Conservation (phyloP, 495 filamentous ascomycete genomes). For the Neurospora sp. region DNA sequence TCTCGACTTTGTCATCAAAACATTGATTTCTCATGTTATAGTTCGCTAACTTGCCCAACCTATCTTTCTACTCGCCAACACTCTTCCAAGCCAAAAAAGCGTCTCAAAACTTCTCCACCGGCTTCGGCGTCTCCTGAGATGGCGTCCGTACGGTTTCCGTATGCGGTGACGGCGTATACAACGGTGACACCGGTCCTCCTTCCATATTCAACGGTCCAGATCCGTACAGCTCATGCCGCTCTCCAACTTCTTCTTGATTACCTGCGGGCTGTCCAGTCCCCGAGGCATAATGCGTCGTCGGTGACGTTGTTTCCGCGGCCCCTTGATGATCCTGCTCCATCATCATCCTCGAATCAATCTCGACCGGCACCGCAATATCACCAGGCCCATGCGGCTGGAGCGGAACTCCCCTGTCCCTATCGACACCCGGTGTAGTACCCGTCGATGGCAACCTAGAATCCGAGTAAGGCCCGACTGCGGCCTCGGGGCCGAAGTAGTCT, state of each 20-base stretch:
- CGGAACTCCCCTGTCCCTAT: slow-evolving; percentile 11
- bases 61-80: not conserved
- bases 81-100: not conserved
- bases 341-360: slow-evolving; percentile 20
- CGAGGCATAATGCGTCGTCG: slow-evolving; percentile 19
- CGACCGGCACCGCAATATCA: slow-evolving; percentile 25
- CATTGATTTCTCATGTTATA: not conserved
- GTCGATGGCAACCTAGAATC: slow-evolving; percentile 10
- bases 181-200: not conserved
- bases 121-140: not conserved
- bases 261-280: not conserved
- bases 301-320: slow-evolving; percentile 16
- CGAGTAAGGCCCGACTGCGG: slow-evolving; percentile 25
- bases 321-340: slow-evolving; percentile 11
- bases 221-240: slow-evolving; percentile 19
- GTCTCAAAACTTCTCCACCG: not conserved
- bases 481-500: slow-evolving; percentile 25
- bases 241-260: not conserved
- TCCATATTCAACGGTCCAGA: slow-evolving; percentile 2
- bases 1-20: not conserved
- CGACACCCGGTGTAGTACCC: slow-evolving; percentile 9
- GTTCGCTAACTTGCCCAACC: not conserved
- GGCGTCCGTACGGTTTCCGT: not conserved
- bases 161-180: slow-evolving; percentile 1
- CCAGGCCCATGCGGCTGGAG: slow-evolving; percentile 19